phyloP scores from a whole-genome alignment of 441 rosid species.

The Gossypium davidsonii region DNA sequence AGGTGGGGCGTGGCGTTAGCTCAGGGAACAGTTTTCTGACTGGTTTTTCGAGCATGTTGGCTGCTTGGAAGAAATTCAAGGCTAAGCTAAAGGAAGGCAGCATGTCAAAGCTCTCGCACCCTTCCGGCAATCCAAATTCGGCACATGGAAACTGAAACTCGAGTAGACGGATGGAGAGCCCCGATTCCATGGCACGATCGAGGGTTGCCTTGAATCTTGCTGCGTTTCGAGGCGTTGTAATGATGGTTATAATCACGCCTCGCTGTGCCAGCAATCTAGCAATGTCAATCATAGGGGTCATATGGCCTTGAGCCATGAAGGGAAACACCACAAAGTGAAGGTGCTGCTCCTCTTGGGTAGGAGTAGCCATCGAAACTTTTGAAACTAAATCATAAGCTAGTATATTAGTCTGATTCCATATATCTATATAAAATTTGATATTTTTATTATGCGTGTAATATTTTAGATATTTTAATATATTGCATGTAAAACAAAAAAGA shows the following conservation, averaged over 20 bases:
- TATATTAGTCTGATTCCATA: background rate
- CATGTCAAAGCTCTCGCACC: conserved; percentile 24
- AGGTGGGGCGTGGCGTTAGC: conserved; percentile 24
- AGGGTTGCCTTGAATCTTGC: conserved; percentile 16
- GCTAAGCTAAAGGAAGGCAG: conserved; percentile 13
- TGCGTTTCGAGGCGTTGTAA: conserved; percentile 26
- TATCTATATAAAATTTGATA: background rate
- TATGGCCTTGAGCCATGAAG: conserved; percentile 35
- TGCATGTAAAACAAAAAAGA: too few relatives aligned
- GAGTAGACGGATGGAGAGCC: conserved; percentile 18
- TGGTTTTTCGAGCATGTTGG: conserved; percentile 24
- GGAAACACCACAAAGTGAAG: conserved; percentile 33
- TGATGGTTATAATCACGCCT: conserved; percentile 22
- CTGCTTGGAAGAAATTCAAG: conserved; percentile 22
- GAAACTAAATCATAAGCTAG: background rate
- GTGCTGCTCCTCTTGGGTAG: background rate
- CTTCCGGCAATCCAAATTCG: conserved; percentile 27
- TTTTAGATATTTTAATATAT: too few relatives aligned
- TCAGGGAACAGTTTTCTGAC: conserved; percentile 22
- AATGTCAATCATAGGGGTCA: conserved; percentile 39
- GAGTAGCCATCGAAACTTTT: background rate
- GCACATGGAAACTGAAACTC: conserved; percentile 20
- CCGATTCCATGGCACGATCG: conserved; percentile 16
- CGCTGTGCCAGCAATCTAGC: conserved; percentile 31
- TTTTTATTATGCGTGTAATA: too few relatives aligned